Base-by-base conservation (phyloP, 495 filamentous ascomycete genomes). In the Aspergillus ostianus region DNA sequence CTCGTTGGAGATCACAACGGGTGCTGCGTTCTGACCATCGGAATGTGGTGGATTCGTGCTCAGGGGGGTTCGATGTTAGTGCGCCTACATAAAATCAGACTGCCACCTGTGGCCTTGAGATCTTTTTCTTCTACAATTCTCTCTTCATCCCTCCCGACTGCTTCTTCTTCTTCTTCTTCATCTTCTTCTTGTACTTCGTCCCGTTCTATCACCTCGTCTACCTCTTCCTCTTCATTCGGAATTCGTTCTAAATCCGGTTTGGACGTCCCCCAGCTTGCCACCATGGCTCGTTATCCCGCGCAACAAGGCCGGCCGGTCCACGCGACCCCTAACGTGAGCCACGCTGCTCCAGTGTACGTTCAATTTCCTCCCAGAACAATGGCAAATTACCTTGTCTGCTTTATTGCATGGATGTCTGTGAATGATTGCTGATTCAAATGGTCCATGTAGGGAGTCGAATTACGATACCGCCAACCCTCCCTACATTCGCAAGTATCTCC, bases 401-500 rank as follows among this genome's bases (percentile, higher is more conserved):
- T 27, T 2, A 26, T 26, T 26, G 2, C 4, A 26, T 4, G 23
- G 23, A 26, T 26, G 23, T 26, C 23, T 26, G 4, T 51, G 18
- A 27, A 27, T 20, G 49, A 15, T 26, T 19, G 29, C 59, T 59
- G 36, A 56, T 13, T 4, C 45, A 18, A 26, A 8, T 2, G 36
- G 23, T 51, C 56, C 9, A 41, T 57, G 59, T 32, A 78, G 76
- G 62, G 72, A 77, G 36, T 69, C 78, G 55, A 78, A 80, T 64
- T 83, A 76, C 60, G 87, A 89, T 69, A 89, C 87, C 46, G 80
- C 86, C 58, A 80, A 87, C 68, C 79, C 85, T 18, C 67, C 78
- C 56, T 83, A 86, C 59, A 84, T 88, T 47, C 84, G 89, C 71
- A 86, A 83, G 65, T 85, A 87, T 68, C 82, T 90, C 54, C 78